Conservation (phyloP, 768 basidiomycete genomes). For the Phylloporus arenicola region DNA sequence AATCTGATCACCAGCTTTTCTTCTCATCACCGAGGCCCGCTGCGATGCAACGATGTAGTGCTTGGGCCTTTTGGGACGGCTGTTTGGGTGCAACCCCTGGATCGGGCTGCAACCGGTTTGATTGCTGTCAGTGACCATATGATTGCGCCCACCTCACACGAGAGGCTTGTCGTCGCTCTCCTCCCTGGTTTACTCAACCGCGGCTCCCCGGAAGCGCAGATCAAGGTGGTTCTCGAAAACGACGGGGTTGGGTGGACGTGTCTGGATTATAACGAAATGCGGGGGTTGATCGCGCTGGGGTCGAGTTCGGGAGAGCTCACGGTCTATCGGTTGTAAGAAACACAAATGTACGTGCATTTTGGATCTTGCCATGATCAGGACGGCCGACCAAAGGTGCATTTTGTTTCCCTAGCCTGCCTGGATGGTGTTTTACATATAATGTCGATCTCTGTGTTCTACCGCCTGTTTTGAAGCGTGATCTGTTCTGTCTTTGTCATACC, state of each 20-base stretch:
- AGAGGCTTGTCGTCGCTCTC: slow-evolving; percentile 43
- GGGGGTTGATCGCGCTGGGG: slow-evolving; percentile 49
- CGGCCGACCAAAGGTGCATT: neutral
- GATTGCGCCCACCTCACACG: slow-evolving; percentile 21
- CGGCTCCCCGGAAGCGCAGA: slow-evolving; percentile 17
- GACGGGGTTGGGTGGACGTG: slow-evolving; percentile 40
- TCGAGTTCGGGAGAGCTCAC: slow-evolving; percentile 44
- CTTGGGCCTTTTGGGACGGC: slow-evolving; percentile 56
- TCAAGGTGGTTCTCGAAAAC: slow-evolving; percentile 33
- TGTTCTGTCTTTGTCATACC: neutral
- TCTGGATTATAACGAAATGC: slow-evolving; percentile 57
- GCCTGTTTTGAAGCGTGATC: neutral
- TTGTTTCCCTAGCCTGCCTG: neutral
- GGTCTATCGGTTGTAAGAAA: slow-evolving; percentile 26
- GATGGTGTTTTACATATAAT: neutral
- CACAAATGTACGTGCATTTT: neutral
- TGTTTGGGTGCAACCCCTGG: slow-evolving; percentile 56
- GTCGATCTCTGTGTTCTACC: neutral
- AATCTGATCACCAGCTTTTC: slow-evolving; percentile 33
- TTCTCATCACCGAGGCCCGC: slow-evolving; percentile 38
- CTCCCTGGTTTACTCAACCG: slow-evolving; percentile 41
- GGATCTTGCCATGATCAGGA: neutral
- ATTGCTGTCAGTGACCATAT: slow-evolving; percentile 22
- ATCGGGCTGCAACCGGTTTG: slow-evolving; percentile 37
- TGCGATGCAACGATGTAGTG: slow-evolving; percentile 49